Conservation (phyloP, 2,329 filamentous ascomycete species). For the Phialemoniopsis sp. region DNA sequence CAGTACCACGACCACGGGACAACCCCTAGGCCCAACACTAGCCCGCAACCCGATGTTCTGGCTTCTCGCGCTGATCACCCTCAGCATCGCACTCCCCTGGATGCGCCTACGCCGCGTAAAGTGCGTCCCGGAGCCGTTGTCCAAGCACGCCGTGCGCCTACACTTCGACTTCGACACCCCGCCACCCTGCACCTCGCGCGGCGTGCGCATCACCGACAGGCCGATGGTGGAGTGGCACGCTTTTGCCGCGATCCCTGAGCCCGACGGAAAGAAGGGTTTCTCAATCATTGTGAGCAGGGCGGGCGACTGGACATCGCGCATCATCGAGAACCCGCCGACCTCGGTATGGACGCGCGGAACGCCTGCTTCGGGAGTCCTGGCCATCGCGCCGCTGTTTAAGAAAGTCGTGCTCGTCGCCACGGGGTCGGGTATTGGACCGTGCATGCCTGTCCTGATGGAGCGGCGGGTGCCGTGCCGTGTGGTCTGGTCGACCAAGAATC, state of each 20-base stretch:
- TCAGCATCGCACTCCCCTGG: conserved; percentile 57
- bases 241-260: conserved; percentile 55
- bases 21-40: conserved; percentile 10
- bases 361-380: conserved; percentile 50
- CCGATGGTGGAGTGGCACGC: conserved; percentile 58
- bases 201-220: conserved; percentile 44
- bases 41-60: conserved; percentile 42
- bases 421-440: conserved; percentile 58
- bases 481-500: conserved; percentile 21
- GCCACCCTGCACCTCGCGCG: conserved; percentile 35
- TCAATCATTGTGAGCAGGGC: conserved; percentile 55
- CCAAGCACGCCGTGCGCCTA: conserved; percentile 55
- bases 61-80: conserved; percentile 52
- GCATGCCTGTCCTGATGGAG: conserved; percentile 44
- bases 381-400: conserved; percentile 50
- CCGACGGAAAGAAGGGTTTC: conserved; percentile 32
- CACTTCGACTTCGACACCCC: conserved; percentile 47
- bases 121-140: conserved; percentile 53
- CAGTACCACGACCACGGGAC: conserved; percentile 6
- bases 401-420: conserved; percentile 54
- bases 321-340: conserved; percentile 48
- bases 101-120: conserved; percentile 51
- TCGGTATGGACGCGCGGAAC: conserved; percentile 53
- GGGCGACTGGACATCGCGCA: conserved; percentile 56
- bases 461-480: conserved; percentile 13